phyloP scores from a whole-genome alignment of 306 rosid genomes.

The Fagus crenata region DNA sequence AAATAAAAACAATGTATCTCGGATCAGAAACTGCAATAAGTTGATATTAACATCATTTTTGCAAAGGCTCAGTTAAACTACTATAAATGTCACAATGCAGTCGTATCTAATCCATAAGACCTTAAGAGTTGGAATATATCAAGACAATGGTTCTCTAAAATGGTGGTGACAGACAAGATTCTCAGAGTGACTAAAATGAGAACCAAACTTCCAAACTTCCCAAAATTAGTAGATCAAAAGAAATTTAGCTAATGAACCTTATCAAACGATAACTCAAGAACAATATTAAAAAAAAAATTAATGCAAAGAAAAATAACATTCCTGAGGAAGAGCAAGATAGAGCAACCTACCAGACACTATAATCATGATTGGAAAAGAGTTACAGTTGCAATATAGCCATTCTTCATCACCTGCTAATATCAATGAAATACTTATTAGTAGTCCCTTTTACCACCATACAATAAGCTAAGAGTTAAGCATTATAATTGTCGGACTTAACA shows the following conservation, averaged over 20 bases:
- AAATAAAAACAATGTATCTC: not conserved
- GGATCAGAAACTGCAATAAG: constrained; percentile 19
- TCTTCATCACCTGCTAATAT: constrained; percentile 89
- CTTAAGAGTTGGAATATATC: not conserved
- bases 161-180: not conserved
- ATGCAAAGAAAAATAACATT: not conserved
- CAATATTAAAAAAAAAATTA: not conserved
- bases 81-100: not conserved
- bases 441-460: constrained; percentile 16
- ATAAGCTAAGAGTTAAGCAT: not conserved
- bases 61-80: not conserved
- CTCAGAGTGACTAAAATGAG: constrained; percentile 1
- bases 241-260: not conserved
- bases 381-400: constrained; percentile 86
- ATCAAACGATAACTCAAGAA: not conserved
- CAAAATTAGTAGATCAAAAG: not conserved
- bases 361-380: constrained; percentile 92
- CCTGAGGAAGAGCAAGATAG: not conserved
- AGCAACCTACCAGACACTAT: constrained; percentile 33
- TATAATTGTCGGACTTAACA: not conserved
- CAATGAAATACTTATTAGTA: constrained; percentile 38
- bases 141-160: not conserved
- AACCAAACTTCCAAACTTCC: constrained; percentile 6
- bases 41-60: not conserved
- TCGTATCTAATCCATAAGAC: not conserved